phyloP scores from a whole-genome alignment of 108 stramenopile species.

The Cyclotella distinguenda region DNA sequence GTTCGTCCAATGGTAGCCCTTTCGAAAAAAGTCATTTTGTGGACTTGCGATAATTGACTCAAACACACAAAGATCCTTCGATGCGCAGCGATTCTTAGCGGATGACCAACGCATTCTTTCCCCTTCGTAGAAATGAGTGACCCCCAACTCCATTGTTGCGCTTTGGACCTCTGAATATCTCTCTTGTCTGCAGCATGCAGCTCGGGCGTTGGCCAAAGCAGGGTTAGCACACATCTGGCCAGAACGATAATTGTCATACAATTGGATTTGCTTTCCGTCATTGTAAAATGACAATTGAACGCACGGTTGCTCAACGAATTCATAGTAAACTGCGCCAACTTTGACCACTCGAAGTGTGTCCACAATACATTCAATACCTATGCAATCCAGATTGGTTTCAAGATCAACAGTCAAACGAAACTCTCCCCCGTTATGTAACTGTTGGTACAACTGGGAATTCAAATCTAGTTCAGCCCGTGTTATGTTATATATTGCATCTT shows the following conservation, averaged over 20 bases:
- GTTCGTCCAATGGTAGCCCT: constrained; percentile 42
- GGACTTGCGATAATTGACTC: neutral
- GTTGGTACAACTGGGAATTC: constrained; percentile 25
- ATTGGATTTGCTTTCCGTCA: constrained; percentile 40
- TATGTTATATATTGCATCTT: constrained; percentile 16
- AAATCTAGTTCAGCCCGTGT: constrained; percentile 16
- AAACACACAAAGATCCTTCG: constrained; percentile 30
- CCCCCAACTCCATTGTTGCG: constrained; percentile 25
- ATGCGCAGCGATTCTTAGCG: constrained; percentile 43
- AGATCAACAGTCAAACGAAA: constrained; percentile 27
- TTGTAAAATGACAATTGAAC: constrained; percentile 58
- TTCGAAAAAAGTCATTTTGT: constrained; percentile 14
- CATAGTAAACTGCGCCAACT: constrained; percentile 53
- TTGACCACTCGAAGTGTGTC: constrained; percentile 54
- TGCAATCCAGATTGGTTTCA: constrained; percentile 39
- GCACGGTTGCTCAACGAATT: constrained; percentile 54
- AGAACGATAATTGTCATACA: constrained; percentile 9
- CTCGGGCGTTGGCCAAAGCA: constrained; percentile 24
- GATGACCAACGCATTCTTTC: constrained; percentile 51
- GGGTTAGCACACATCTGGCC: constrained; percentile 49
- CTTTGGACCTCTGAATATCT: constrained; percentile 18
- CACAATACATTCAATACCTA: constrained; percentile 47
- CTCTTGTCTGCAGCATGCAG: constrained; percentile 41
- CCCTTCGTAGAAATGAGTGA: constrained; percentile 35
- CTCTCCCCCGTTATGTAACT: constrained; percentile 28